Conservation (phyloP, 176 grass and related monocot species). For the Aegilops speltoides region DNA sequence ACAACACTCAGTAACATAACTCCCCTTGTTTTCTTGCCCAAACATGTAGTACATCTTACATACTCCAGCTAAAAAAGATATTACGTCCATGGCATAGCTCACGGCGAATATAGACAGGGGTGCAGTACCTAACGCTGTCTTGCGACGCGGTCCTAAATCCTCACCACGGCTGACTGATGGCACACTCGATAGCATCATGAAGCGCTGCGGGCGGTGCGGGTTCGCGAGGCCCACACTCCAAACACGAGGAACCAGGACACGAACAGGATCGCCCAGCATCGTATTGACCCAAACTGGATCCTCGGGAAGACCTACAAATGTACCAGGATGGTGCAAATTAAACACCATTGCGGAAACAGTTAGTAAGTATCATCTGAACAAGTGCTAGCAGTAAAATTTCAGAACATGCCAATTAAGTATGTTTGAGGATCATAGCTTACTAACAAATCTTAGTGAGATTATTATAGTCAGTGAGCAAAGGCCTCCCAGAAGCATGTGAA, state of each 20-base stretch:
- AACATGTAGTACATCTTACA: not conserved
- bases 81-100: not conserved
- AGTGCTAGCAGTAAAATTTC: not conserved
- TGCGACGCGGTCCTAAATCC: not conserved
- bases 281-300: constrained; percentile 64
- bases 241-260: constrained; percentile 92
- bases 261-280: constrained; percentile 72
- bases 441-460: constrained; percentile 93
- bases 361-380: not conserved
- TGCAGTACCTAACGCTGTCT: constrained; percentile 10
- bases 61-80: not conserved
- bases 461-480: constrained; percentile 73
- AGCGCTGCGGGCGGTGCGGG: constrained; percentile 42
- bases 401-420: not conserved
- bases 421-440: constrained; percentile 27
- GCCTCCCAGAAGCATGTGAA: constrained; percentile 80
- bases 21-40: not conserved
- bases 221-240: constrained; percentile 79
- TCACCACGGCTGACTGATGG: not conserved
- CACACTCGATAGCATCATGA: constrained; percentile 28
- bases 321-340: not conserved
- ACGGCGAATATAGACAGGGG: constrained; percentile 34
- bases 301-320: constrained; percentile 58
- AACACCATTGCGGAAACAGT: not conserved
- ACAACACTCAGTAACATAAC: too few relatives aligned